phyloP scores from a whole-genome alignment of 2,329 filamentous ascomycete genomes.

The Pseudogymnoascus sp. region DNA sequence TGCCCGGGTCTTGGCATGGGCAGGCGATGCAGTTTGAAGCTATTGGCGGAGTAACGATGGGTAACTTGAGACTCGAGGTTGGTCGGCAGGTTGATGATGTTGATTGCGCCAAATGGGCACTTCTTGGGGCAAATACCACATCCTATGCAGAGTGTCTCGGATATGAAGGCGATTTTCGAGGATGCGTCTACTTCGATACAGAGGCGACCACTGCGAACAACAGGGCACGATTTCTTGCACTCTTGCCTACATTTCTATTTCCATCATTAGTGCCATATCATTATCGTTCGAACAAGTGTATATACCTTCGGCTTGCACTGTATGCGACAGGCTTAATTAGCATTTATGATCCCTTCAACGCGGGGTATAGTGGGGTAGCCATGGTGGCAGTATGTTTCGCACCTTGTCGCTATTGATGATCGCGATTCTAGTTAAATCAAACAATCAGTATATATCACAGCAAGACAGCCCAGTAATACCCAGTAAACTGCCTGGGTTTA shows the following conservation, averaged over 20 bases:
- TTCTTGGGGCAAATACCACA: conserved; percentile 99
- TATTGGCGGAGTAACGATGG: conserved; percentile 97
- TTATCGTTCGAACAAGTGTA: not conserved
- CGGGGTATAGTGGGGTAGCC: conserved; percentile 34
- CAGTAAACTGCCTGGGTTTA: conserved; percentile 4
- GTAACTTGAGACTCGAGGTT: conserved; percentile 98
- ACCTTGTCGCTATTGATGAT: conserved; percentile 99
- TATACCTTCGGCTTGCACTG: conserved; percentile 82
- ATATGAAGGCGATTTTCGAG: conserved; percentile 96
- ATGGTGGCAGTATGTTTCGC: conserved; percentile 33
- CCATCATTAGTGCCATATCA: conserved; percentile 26
- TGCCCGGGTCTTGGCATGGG: conserved; percentile 94
- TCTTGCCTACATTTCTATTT: conserved; percentile 92
- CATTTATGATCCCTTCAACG: conserved; percentile 18
- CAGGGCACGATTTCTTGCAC: conserved; percentile 97
- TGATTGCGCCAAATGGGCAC: conserved; percentile 96
- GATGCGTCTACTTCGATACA: conserved; percentile 88
- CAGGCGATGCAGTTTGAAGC: conserved; percentile 96
- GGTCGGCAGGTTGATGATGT: conserved; percentile 99
- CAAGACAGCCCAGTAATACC: not conserved
- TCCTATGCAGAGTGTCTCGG: conserved; percentile 89
- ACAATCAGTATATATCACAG: not conserved
- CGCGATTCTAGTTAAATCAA: conserved; percentile 63
- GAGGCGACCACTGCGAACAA: conserved; percentile 93
- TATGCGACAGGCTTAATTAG: conserved; percentile 34